Evolutionary conservation across 2,329 filamentous ascomycete genomes (phyloP), one percentile per base, ranked within the genome.

Genomic region (Drechslerella dactyloides): DNA sequence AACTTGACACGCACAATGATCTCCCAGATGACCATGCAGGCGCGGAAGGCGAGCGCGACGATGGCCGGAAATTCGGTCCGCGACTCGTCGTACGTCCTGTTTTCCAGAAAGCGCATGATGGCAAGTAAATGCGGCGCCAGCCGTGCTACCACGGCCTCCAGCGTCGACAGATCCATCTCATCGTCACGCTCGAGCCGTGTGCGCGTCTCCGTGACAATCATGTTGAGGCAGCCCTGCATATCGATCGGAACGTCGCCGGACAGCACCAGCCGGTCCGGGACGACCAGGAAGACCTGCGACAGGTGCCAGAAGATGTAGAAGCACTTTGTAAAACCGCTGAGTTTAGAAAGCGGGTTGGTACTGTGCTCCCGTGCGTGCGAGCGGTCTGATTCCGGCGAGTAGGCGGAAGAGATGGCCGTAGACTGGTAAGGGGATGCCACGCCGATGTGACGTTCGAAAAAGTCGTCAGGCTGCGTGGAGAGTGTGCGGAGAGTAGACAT

Each of bases 241-340:
- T 76, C 75, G 50, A 76, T 74, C 37, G 75, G 75, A 7, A 76
- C 74, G 44, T 76, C 75, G 27, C 74, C 75, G 27, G 73, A 74
- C 17, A 76, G 73, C n/a, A 73, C 70, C 7, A 76, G 64, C 27
- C 75, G 40, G 50, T 76, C 75, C 2, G 75, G 75, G 24, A 76
- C 73, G 24, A 76, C 73, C 11, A 76, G 53, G 48, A 75, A 75
- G 27, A 76, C 74, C 17, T 73, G 73, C 1, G 75, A 75, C 5
- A 76, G 58, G 57, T 76, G 75, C 74, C 75, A 76, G 53, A 75
- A 74, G 53, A 76, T 69, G 54, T 76, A 76, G 42, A 76, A 76
- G 23, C 73, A 74, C 50, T 75, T 76, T 19, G 74, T 75, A 37
- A 75, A 76, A 21, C 75, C 75, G 57, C 74, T 73, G 11, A 76